Base-by-base conservation (phyloP, 2,329 filamentous ascomycete genomes). In the Penicillium sp. region DNA sequence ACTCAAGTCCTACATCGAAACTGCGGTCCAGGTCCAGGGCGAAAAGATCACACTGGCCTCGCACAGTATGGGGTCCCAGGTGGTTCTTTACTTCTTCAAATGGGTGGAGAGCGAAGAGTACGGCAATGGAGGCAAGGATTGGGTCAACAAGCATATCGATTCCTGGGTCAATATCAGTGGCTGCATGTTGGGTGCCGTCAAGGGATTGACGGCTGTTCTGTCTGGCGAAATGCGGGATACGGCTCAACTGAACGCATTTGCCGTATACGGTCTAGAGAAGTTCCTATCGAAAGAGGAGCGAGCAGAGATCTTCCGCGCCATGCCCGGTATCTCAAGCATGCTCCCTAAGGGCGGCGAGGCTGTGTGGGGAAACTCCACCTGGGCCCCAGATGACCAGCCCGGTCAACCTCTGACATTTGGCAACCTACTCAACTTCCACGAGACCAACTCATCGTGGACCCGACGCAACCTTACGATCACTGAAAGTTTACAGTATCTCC, bases 221-320 rank as follows among this genome's bases (percentile, higher is more conserved):
- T 97, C 92, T 0, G 94, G 94, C 29, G 94, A 99, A 74, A 99
- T 99, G 94, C 91, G 93, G 62, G 94, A 99, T 68, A 99, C 94
- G 0, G 94, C 93, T 1, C 94, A 97, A 72, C 83, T 99, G 21
- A 97, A 97, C 66, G 85, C 93, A 2, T 96, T 97, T 71, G 94
- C 94, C 8, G 93, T 99, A 1, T 97, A 97, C 66, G 94, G 94
- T 0, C 82, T 99, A 9, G 94, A 99, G 72, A 96, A 94, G 69
- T 99, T 99, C 71, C 79, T 99, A 44, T 92, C 88, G 65, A 90
- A 89, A 65, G 87, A 92, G 60, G 94, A 99, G 72, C 85, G 94
- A 48, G 92, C 90, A 0, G 92, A 97, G 67, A 88, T 99, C 41
- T 96, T 99, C 78, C 87, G 94, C 48, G 90, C 92, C 42, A 97